phyloP scores from a whole-genome alignment of 164 flowering plant genomes.

The Annona squamosa region DNA sequence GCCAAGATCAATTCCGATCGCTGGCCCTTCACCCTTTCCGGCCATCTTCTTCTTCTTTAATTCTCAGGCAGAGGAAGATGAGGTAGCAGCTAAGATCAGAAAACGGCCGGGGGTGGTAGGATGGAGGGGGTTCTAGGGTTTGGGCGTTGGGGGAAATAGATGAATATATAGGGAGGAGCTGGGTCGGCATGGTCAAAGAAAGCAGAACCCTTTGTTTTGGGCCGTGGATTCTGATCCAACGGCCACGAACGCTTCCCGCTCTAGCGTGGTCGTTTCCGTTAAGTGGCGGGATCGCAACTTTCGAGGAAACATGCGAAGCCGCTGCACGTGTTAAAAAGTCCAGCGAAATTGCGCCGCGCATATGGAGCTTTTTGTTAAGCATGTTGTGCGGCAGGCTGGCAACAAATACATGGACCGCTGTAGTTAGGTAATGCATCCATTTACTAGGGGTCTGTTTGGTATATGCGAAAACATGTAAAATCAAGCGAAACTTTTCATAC shows the following conservation, averaged over 20 bases:
- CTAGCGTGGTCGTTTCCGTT: background rate
- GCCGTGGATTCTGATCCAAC: background rate
- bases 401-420: too few species aligned
- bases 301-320: too few species aligned
- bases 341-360: too few species aligned
- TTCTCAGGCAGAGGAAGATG: background rate
- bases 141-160: background rate
- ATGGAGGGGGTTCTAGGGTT: background rate
- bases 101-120: background rate
- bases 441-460: too few species aligned
- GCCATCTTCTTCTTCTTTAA: conserved; percentile 5
- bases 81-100: background rate
- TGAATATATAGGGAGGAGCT: background rate
- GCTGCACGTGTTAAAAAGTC: too few species aligned
- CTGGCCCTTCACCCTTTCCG: conserved; percentile 25
- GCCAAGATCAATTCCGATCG: conserved; percentile 50
- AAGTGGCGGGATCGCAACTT: too few species aligned
- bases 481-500: too few species aligned
- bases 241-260: background rate
- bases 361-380: too few species aligned
- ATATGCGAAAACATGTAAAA: too few species aligned
- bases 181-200: background rate
- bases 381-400: too few species aligned
- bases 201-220: background rate
- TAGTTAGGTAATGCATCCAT: too few species aligned